A percentile compares a stretch with the other conserved stretches of the same genome.
These are phyloP conservation scores for Lachancea cidri DNA, from an alignment of 805 yeast species.

Conservation along the genomic window DNA sequence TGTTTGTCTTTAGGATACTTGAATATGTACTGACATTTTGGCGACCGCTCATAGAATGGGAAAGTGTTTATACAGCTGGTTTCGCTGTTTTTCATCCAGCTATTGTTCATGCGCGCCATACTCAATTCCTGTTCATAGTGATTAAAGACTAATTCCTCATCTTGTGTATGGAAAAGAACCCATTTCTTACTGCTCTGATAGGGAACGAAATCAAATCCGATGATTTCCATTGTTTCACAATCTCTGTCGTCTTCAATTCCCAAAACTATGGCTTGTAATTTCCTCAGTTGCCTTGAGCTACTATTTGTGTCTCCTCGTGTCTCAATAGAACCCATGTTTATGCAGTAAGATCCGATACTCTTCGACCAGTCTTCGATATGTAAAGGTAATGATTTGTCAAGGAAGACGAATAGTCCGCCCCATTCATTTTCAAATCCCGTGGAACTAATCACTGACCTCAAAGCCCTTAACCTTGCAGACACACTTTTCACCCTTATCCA, in stretches of 20 bases:
- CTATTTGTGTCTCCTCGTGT: background rate
- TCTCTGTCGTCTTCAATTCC: background rate
- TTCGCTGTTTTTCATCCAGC: too few relatives aligned
- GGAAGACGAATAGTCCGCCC: background rate
- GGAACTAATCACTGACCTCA: background rate
- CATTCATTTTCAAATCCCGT: background rate
- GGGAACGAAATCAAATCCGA: constrained; percentile 4
- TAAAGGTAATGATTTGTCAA: constrained; percentile 1
- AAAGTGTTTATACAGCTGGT: too few relatives aligned
- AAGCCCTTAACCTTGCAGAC: background rate
- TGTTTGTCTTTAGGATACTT: background rate
- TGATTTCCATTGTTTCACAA: background rate
- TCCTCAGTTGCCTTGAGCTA: background rate
- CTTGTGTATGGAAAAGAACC: constrained; percentile 2
- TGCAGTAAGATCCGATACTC: constrained; percentile 3
- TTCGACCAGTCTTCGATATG: constrained; percentile 7
- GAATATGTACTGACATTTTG: background rate
- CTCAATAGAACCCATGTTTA: constrained; percentile 2
- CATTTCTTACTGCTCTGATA: constrained; percentile 1
- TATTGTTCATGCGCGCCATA: background rate
- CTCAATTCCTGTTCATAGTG: background rate
- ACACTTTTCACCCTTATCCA: background rate
- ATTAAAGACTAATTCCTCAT: background rate
- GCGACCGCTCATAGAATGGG: background rate
- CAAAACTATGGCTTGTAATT: background rate